Evolutionary conservation across 805 yeast species (phyloP).

Genomic region (Hanseniaspora nectarophila): DNA sequence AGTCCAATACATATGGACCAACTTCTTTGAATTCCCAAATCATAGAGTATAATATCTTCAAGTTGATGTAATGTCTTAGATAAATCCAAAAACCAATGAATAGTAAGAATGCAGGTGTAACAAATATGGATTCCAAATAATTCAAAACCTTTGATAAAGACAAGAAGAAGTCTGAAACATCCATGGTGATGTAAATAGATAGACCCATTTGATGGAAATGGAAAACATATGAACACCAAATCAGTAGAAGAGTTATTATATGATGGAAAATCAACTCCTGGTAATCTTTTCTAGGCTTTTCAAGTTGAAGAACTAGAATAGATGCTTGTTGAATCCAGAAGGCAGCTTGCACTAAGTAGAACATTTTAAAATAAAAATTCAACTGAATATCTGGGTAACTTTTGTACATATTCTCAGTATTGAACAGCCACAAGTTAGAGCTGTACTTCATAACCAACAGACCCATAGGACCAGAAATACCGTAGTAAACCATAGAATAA

Average conservation of each 20-base stretch:
- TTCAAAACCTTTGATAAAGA: constrained; percentile 76
- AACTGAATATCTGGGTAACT: constrained; percentile 75
- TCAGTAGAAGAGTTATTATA: constrained; percentile 75
- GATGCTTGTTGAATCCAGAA: constrained; percentile 96
- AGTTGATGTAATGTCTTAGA: constrained; percentile 73
- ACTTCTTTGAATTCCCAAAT: constrained; percentile 76
- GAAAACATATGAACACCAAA: constrained; percentile 78
- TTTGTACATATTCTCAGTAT: constrained; percentile 68
- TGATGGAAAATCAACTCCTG: constrained; percentile 87
- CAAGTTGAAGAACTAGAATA: constrained; percentile 69
- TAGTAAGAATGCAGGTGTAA: constrained; percentile 52
- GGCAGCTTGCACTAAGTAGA: constrained; percentile 85
- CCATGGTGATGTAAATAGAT: constrained; percentile 88
- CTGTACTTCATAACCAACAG: constrained; percentile 66
- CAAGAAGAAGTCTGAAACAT: constrained; percentile 79
- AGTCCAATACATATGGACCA: constrained; percentile 70
- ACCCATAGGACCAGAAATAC: constrained; percentile 74
- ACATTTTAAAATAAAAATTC: constrained; percentile 58
- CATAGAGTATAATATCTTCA: constrained; percentile 71
- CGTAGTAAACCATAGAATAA: constrained; percentile 71
- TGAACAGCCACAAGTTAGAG: constrained; percentile 80
- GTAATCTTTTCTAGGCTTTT: constrained; percentile 90
- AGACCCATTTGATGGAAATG: constrained; percentile 95
- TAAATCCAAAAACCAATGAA: constrained; percentile 75
- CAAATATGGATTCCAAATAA: constrained; percentile 58